phyloP scores from a whole-genome alignment of 106 monocot species.

The Narthecium ossifragum region DNA sequence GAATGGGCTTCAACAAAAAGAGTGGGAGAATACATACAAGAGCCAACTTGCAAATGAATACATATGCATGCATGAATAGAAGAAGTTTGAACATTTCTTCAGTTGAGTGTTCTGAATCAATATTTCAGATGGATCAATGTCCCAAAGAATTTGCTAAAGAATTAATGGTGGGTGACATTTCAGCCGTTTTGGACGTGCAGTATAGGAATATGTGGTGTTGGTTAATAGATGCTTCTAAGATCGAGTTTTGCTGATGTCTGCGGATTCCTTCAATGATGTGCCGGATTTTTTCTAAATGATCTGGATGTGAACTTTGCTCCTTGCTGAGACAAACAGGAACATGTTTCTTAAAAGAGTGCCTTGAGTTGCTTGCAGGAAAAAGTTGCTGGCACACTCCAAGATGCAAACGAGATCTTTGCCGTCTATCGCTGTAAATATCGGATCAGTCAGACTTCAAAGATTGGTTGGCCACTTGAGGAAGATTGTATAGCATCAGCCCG shows the following conservation, averaged over 20 bases:
- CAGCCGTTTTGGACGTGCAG: neutral
- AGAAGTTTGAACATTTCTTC: too few relatives aligned
- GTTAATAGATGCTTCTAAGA: neutral
- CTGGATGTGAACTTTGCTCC: neutral
- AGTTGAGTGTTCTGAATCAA: too few relatives aligned
- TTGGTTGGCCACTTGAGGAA: slow-evolving; percentile 32
- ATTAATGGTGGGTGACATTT: neutral
- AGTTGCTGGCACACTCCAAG: neutral
- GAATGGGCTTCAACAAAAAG: too few relatives aligned
- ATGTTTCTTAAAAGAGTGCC: too few relatives aligned
- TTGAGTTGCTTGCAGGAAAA: neutral
- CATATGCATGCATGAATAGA: too few relatives aligned
- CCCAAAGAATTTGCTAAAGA: too few relatives aligned
- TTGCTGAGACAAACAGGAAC: neutral
- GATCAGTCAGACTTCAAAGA: slow-evolving; percentile 38
- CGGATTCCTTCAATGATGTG: neutral
- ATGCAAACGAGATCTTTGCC: too few relatives aligned
- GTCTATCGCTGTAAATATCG: too few relatives aligned
- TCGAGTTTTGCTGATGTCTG: neutral
- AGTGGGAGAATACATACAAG: too few relatives aligned
- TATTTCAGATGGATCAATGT: too few relatives aligned
- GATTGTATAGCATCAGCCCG: slow-evolving; percentile 80
- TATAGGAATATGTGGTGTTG: too few relatives aligned
- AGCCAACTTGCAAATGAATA: too few relatives aligned
- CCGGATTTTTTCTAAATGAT: neutral